Conservation (phyloP, 176 grass and related monocot species). For the Chrysopogon serrulatus region DNA sequence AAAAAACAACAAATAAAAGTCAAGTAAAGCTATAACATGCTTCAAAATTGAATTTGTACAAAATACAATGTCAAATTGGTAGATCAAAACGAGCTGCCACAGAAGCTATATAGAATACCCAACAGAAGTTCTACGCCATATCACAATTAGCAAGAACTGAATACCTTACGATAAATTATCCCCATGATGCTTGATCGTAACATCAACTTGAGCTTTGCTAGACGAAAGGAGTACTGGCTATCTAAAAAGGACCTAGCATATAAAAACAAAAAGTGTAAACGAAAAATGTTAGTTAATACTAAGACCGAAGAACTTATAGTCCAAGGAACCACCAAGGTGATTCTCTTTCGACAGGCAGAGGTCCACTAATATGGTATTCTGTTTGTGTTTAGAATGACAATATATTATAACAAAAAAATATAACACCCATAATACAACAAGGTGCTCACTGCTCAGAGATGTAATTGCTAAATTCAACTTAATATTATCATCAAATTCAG, state of each 20-base stretch:
- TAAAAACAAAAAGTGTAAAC: neutral
- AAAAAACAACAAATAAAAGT: constrained; percentile 16
- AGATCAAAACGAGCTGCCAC: neutral
- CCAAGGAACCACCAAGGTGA: neutral
- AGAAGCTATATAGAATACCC: constrained; percentile 1
- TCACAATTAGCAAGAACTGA: neutral
- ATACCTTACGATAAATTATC: constrained; percentile 86
- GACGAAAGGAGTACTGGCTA: constrained; percentile 79
- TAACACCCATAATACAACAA: neutral
- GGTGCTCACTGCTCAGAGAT: neutral
- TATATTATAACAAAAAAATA: neutral
- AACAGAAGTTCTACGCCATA: neutral
- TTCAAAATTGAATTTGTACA: neutral
- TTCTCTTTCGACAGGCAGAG: neutral
- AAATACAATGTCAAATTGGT: neutral
- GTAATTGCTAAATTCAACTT: neutral
- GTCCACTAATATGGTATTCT: neutral
- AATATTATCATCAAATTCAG: constrained; percentile 5
- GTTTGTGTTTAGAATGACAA: neutral
- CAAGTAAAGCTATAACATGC: neutral
- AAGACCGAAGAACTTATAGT: neutral
- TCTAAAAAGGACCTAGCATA: constrained; percentile 87
- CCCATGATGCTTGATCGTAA: constrained; percentile 88
- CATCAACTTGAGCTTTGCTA: constrained; percentile 92
- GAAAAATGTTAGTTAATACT: neutral